These are phyloP conservation scores for Setomelanomma holmii DNA, from an alignment of 2,329 filamentous ascomycete genomes.

Conservation along the genomic window DNA sequence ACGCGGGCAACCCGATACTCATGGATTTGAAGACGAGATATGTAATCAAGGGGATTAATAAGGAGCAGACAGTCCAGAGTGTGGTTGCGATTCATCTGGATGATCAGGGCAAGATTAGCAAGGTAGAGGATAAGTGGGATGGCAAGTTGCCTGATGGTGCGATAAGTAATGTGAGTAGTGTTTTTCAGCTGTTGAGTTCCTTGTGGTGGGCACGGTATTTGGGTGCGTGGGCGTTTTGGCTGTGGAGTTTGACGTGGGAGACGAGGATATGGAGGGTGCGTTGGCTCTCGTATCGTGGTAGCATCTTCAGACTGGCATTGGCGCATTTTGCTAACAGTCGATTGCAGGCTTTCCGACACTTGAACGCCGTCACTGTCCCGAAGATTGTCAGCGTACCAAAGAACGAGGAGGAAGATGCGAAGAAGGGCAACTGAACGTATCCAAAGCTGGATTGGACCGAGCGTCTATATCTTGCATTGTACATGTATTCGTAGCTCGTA, in stretches of 20 bases:
- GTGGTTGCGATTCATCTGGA: constrained; percentile 57
- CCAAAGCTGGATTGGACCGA: constrained; percentile 9
- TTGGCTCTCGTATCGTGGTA: constrained; percentile 34
- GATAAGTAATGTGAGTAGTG: constrained; percentile 59
- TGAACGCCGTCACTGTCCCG: constrained; percentile 61
- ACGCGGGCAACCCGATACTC: constrained; percentile 65
- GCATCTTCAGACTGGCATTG: not conserved
- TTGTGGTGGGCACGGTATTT: constrained; percentile 50
- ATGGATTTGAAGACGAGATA: constrained; percentile 63
- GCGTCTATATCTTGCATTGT: constrained; percentile 13
- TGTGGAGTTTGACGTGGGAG: constrained; percentile 51
- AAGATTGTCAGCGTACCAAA: constrained; percentile 61
- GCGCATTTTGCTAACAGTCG: constrained; percentile 33
- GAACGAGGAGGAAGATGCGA: constrained; percentile 59
- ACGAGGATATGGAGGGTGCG: constrained; percentile 35
- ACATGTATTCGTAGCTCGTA: constrained; percentile 30
- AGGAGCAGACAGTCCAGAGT: constrained; percentile 59
- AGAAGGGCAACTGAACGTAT: constrained; percentile 52
- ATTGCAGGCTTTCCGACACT: constrained; percentile 58
- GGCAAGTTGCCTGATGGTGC: constrained; percentile 59
- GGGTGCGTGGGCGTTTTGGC: constrained; percentile 48
- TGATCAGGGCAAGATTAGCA: constrained; percentile 54
- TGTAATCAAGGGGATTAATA: constrained; percentile 60
- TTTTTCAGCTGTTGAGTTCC: constrained; percentile 35
- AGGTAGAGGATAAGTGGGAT: constrained; percentile 64